Percentiles rank a stretch among this genome's conserved stretches.
phyloP scores from a whole-genome alignment of 768 basidiomycete species.

The Macrolepiota albuminosa region DNA sequence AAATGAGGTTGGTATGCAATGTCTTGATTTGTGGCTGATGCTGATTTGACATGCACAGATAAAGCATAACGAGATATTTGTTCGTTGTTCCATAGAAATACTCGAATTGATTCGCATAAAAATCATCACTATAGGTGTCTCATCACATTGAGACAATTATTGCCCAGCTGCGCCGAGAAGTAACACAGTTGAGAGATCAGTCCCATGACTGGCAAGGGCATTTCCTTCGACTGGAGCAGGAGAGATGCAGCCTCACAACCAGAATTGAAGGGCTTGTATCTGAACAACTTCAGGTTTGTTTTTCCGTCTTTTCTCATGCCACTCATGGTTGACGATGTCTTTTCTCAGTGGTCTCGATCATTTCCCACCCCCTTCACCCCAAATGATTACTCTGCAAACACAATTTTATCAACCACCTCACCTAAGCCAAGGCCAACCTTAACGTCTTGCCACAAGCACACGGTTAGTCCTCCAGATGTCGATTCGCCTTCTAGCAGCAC shows the following conservation, averaged over 20 bases:
- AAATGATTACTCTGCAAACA: conserved; percentile 22
- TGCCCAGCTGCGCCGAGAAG: conserved; percentile 26
- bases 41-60: conserved; percentile 27
- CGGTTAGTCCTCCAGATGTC: conserved; percentile 20
- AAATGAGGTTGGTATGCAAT: conserved; percentile 31
- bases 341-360: not conserved
- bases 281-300: conserved; percentile 42
- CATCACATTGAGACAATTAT: conserved; percentile 41
- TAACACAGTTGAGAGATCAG: conserved; percentile 50
- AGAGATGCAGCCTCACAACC: conserved; percentile 40
- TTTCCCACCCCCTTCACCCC: conserved; percentile 28
- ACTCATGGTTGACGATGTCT: conserved; percentile 1
- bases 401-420: conserved; percentile 23
- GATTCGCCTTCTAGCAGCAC: conserved; percentile 18
- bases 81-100: conserved; percentile 22
- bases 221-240: conserved; percentile 41
- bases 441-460: conserved; percentile 24
- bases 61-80: conserved; percentile 53
- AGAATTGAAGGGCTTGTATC: conserved; percentile 56
- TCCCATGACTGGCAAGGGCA: conserved; percentile 78
- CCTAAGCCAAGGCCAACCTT: conserved; percentile 5
- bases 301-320: not conserved
- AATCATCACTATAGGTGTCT: conserved; percentile 32
- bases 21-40: too few relatives aligned
- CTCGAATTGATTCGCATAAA: not conserved